Evolutionary conservation across 495 filamentous ascomycete genomes (phyloP), one percentile per base, ranked within the genome.

Genomic region (Ascodesmis nigricans): DNA sequence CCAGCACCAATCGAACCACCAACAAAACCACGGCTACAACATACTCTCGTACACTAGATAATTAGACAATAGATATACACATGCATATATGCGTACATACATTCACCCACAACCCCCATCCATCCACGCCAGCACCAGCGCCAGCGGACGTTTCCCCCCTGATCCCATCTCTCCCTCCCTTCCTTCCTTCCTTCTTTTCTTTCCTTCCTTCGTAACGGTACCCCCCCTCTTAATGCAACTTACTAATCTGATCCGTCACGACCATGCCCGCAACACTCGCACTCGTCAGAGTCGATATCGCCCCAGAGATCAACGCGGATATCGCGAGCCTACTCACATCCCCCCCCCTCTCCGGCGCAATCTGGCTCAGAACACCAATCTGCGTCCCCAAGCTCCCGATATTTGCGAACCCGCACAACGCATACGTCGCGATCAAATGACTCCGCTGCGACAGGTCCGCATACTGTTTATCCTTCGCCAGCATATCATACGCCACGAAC

Each of bases 251-350:
- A 21, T 78, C 56, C n/a, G 59, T 66, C 26, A 78, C 65, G 28
- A 78, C 50, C 53, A 79, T 45, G 1, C 82, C 81, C 1, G 82
- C 82, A 54, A 91, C 71, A 36, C 67, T 68, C 0, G 82, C 82
- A 50, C 68, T 75, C 3, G 74, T 84, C 38, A 91, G 59, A 0
- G 82, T 91, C 16, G 69, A 68, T 27, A 92, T 54, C 4, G 79
- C 67, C 43, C 81, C 80, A 5, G 74, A 69, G 20, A 87, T 58
- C 46, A 92, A 64, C 0, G 81, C 78, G 24, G 69, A 75, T 18
- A 87, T 23, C 2, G 82, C 79, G 10, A 91, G 62, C 31, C 64
- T 66, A 14, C 73, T 71, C 11, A 91, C 70, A 49, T 84, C 76
- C 13, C 71, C 78, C 40, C 62, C 61, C 17, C 81, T 65, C 16